Percentiles rank a stretch among this genome's conserved stretches.
Evolutionary conservation across 106 monocot genomes (phyloP).

Genomic region (Platanthera guangdongensis): DNA sequence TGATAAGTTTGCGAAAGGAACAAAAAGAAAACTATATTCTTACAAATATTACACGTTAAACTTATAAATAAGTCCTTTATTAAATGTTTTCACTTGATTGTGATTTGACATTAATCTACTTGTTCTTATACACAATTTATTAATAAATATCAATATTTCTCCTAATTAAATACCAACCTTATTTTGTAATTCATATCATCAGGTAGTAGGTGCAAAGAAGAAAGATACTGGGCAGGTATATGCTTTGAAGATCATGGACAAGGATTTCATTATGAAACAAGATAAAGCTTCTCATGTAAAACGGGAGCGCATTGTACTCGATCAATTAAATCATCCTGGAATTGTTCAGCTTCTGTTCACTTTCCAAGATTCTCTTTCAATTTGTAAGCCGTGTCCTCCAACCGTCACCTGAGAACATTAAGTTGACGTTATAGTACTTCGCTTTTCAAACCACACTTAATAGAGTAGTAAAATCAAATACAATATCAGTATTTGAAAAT

Average conservation of each 20-base stretch:
- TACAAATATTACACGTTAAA: too few relatives aligned
- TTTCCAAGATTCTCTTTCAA: constrained; percentile 78
- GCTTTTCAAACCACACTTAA: neutral
- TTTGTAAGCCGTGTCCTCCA: constrained; percentile 47
- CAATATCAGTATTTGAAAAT: neutral
- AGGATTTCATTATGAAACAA: constrained; percentile 94
- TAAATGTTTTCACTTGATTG: neutral
- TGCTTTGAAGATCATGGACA: constrained; percentile 99
- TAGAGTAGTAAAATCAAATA: neutral
- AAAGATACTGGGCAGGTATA: constrained; percentile 77
- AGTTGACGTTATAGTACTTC: neutral
- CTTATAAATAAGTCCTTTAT: too few relatives aligned
- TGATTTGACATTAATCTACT: neutral
- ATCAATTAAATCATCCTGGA: constrained; percentile 96
- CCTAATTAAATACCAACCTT: neutral
- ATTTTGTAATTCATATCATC: constrained; percentile 4
- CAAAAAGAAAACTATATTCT: too few relatives aligned
- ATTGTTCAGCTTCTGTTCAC: constrained; percentile 79
- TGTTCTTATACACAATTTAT: neutral
- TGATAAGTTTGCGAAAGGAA: too few relatives aligned
- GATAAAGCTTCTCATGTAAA: constrained; percentile 83
- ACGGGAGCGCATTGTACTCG: constrained; percentile 86
- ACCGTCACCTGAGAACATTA: neutral
- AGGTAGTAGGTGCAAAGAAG: constrained; percentile 94
- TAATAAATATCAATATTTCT: neutral